phyloP scores from a whole-genome alignment of 371 early-diverging fungal species.

The Saksenaea oblongispora region DNA sequence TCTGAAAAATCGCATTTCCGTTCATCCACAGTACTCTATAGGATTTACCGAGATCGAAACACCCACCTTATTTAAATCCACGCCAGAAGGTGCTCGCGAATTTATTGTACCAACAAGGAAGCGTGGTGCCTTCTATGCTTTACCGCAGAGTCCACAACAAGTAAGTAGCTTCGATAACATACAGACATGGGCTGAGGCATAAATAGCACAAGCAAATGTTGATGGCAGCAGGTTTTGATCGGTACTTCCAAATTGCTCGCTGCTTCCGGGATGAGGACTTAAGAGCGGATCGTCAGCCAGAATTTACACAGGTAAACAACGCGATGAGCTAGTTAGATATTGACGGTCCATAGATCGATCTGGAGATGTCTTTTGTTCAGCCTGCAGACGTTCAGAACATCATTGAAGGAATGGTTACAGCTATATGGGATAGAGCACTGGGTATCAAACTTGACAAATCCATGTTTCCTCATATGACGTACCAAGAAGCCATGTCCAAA shows the following conservation, averaged over 20 bases:
- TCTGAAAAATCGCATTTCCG: neutral
- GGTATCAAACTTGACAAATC: conserved; percentile 47
- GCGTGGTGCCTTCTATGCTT: conserved; percentile 77
- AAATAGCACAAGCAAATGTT: conserved; percentile 86
- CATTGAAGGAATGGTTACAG: conserved; percentile 74
- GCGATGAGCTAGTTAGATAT: neutral
- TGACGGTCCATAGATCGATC: conserved; percentile 65
- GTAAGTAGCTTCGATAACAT: conserved; percentile 28
- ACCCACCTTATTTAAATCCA: conserved; percentile 89
- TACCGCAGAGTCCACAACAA: conserved; percentile 94
- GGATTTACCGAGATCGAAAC: conserved; percentile 93
- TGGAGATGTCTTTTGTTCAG: conserved; percentile 87
- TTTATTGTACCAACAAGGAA: conserved; percentile 90
- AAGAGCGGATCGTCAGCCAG: conserved; percentile 90
- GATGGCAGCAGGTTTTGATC: conserved; percentile 89
- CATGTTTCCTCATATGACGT: conserved; percentile 75
- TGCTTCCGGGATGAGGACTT: conserved; percentile 93
- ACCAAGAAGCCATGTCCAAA: conserved; percentile 77
- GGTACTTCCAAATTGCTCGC: conserved; percentile 92
- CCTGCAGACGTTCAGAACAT: conserved; percentile 69
- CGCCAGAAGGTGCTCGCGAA: conserved; percentile 93
- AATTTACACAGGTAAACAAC: conserved; percentile 81
- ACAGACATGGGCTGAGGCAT: neutral
- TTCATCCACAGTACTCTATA: conserved; percentile 12
- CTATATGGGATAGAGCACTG: conserved; percentile 67